Evolutionary conservation across 495 filamentous ascomycete species (phyloP), one percentile per base, ranked within the genome.

Genomic region (Talaromyces wortmannii): DNA sequence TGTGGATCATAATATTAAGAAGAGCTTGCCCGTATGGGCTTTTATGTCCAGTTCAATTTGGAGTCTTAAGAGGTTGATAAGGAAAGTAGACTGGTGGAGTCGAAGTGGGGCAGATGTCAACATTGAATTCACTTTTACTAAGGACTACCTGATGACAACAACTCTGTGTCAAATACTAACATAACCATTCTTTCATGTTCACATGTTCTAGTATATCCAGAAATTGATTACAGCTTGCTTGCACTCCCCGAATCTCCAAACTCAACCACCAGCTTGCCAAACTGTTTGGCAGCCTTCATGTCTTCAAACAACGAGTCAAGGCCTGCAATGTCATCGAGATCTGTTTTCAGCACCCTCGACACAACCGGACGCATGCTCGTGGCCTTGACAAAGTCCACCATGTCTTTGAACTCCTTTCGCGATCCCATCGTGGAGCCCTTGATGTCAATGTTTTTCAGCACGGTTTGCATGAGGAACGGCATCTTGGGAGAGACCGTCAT

Each of bases 401-500:
- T 91, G 3, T 89, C 86, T 40, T 69, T 65, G 61, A 91, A 91
- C 67, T 92, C 89, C 59, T 74, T 79, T 45, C 83, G 80, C 17
- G 83, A 88, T 11, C 89, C 89, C 87, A 91, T 90, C 2, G 87
- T 91, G 11, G 75, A 81, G 31, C 86, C 86, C 45, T 72, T 75
- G 7, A 90, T 74, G 59, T 91, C 88, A 48, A 92, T 74, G 59
- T 92, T 90, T 65, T 82, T 85, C 49, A 91, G 62, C n/a, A 88
- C 81, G 4, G 87, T 86, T 56, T 68, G 61, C 82, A 91, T 89
- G 12, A 74, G 59, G 70, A 83, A 91, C 15, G 88, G 78, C 78
- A 89, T 86, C 68, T 83, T 83, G 0, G 88, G 88, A 11, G 76
- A 77, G 3, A 86, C 73, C 10, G 89, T 92, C 89, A 92, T 91